phyloP scores from a whole-genome alignment of 2,329 filamentous ascomycete genomes.

The Neopestalotiopsis sp. region DNA sequence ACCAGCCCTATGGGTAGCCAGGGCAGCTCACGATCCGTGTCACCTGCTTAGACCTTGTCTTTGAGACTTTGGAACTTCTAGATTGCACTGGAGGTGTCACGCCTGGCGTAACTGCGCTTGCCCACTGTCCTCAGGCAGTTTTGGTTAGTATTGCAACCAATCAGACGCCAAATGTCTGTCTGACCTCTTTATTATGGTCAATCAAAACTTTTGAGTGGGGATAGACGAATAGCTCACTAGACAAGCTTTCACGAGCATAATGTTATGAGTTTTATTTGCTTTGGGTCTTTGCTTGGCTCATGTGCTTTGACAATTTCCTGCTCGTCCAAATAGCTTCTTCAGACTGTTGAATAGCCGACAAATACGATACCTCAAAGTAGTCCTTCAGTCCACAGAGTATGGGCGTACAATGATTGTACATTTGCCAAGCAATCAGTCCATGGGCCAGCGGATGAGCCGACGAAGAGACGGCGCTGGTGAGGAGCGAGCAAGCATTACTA shows the following conservation, averaged over 20 bases:
- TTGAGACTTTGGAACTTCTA: background rate
- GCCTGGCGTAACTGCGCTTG: background rate
- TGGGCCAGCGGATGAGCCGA: too few relatives aligned
- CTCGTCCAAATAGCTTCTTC: too few relatives aligned
- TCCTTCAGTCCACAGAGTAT: too few relatives aligned
- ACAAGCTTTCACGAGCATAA: conserved; percentile 4
- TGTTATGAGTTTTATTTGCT: background rate
- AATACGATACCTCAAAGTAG: too few relatives aligned
- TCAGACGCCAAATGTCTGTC: background rate
- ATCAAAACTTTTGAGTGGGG: background rate
- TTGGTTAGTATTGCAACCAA: background rate
- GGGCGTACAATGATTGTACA: too few relatives aligned
- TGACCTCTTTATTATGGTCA: background rate
- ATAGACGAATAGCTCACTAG: background rate
- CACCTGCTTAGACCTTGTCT: background rate
- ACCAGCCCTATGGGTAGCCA: background rate
- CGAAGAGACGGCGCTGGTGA: too few relatives aligned
- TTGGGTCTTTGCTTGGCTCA: background rate
- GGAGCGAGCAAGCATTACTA: too few relatives aligned
- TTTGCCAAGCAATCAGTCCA: too few relatives aligned
- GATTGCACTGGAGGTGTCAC: background rate
- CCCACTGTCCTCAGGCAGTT: background rate
- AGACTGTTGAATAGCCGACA: too few relatives aligned
- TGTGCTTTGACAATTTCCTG: too few relatives aligned
- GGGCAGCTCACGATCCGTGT: background rate